Base-by-base conservation (phyloP, 2,329 filamentous ascomycete species). In the Magnaporthiopsis rhizophila region DNA sequence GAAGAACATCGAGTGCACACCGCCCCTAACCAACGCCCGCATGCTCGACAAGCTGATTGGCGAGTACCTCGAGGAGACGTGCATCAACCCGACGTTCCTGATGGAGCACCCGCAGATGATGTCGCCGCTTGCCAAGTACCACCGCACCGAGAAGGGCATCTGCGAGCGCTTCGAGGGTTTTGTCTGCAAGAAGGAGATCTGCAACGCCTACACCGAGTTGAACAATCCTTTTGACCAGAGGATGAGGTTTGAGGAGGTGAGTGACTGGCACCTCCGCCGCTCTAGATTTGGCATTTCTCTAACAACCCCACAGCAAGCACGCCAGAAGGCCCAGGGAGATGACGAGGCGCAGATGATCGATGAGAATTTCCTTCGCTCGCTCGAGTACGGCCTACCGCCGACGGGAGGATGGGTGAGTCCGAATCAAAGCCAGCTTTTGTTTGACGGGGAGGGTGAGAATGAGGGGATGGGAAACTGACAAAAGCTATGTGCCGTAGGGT, bases 131-230 rank as follows among this genome's bases (percentile, higher is more conserved):
- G 95, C 95, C 81, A 99, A 99, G 84, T 93, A 93, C 77, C 91
- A 97, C 78, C 90, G 95, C 69, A 79, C 83, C 60, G 86, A 86
- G 67, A 84, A 89, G 63, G 95, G 94, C 72, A 85, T 99, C 45
- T 97, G 92, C 76, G 95, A 99, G 82, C 90, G 95, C 64, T 98
- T 98, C 77, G 95, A 99, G 79, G 93, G 91, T 13, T 99, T 99
- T 70, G 95, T 97, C 59, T 92, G 89, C 83, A 96, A 92, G 84
- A 96, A 95, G 86, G 94, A 98, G 76, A 97, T 98, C 70, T 89
- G 89, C 72, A 98, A 99, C 74, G 93, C 93, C 34, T 96, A 97
- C 80, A 98, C 94, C 56, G 95, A 99, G 86, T 88, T 99, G 84
- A 96, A 96, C 83, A 91, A 97, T 72, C 92, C 94, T 65, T 94